These are phyloP conservation scores for Effrenium voratum DNA, from an alignment of 73 alveolate genomes.

Conservation along the genomic window DNA sequence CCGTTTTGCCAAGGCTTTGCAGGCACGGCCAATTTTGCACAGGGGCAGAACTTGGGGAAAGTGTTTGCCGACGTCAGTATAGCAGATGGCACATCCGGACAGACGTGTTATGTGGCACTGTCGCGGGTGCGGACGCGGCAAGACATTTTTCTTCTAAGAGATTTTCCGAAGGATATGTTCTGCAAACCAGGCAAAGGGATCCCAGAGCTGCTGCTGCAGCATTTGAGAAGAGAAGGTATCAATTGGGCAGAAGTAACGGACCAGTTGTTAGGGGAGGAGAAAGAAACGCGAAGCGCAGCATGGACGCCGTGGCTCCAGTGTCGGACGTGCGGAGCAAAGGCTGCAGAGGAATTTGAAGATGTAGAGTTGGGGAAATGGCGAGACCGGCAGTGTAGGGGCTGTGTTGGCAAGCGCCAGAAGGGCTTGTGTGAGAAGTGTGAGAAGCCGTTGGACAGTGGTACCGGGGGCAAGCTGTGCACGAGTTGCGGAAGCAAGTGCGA, in stretches of 20 bases:
- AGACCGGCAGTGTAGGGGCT: background rate
- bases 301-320: background rate
- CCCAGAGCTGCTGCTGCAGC: constrained; percentile 13
- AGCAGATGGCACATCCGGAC: no score
- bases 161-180: background rate
- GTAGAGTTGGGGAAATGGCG: background rate
- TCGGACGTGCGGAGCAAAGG: background rate
- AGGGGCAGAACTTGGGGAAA: background rate
- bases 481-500: background rate
- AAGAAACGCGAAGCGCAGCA: background rate
- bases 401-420: background rate
- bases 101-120: background rate
- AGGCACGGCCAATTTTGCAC: background rate
- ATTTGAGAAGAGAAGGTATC: background rate
- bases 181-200: background rate
- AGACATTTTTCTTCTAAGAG: background rate
- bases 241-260: background rate
- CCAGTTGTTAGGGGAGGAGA: background rate
- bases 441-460: background rate
- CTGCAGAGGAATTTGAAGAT: background rate
- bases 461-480: no score
- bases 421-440: background rate
- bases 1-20: background rate
- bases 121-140: background rate
- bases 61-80: background rate